Base-by-base conservation (phyloP, 2,329 filamentous ascomycete genomes). In the Fonsecaea monophora region DNA sequence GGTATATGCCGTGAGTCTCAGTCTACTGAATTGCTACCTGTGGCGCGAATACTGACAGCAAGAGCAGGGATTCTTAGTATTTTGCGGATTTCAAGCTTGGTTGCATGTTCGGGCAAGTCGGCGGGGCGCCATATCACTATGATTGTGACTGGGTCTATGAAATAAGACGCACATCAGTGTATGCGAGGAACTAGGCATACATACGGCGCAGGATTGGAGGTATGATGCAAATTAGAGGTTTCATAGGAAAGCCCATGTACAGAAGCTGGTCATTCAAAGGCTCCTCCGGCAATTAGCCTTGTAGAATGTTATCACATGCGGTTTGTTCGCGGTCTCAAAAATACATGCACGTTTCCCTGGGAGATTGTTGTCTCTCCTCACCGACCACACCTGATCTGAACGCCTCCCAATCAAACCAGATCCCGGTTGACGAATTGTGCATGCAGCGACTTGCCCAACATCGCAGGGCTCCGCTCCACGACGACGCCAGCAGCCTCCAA, bases 381-480 rank as follows among this genome's bases (percentile, higher is more conserved):
- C 42, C 8, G 18, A 62, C 4, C 40, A n/a, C 48, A 65, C 56
- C 34, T 53, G 18, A n/a, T 50, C 35, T 38, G 35, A 48, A 21
- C 54, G 38, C 32, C 50, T 35, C 7, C 5, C 18, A 34, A 63
- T 69, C 92, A 99, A 85, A 99, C 88, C 80, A 99, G 85, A 83
- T 99, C 95, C 73, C 92, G 89, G 86, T 93, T 92, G 80, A 98
- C 92, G 79, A 99, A 99, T 85, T 98, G 92, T 71, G 92, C 90
- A 78, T 96, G 92, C 77, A 99, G 86, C 68, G 93, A 90, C 88
- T 97, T 97, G 80, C 95, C 95, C 75, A 99, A 87, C 74, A 88
- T 82, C 73, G 95, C 95, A 72, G 95, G 94, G 77, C 92, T 96
- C 81, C 92, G 90, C 89, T 98, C 94, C 73, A 99, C 95, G 76